Evolutionary conservation across 1,284 basidiomycete genomes (phyloP).

Genomic region (Phellinidium pouzarii): DNA sequence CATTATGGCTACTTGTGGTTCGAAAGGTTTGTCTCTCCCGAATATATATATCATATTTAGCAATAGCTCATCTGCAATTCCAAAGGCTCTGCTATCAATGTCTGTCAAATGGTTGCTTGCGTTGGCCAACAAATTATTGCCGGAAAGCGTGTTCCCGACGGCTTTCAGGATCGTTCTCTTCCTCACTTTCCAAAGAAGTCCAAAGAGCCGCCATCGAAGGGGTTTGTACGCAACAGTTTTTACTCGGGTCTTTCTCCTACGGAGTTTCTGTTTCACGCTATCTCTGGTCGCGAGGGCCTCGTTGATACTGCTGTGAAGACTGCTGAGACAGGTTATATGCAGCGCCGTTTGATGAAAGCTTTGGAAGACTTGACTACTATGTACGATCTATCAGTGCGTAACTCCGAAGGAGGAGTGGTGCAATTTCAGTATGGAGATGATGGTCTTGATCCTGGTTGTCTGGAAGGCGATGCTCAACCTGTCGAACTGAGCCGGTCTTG

Average conservation of each 20-base stretch:
- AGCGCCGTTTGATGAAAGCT: constrained; percentile 97
- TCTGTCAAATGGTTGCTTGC: constrained; percentile 99
- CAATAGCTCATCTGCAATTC: not conserved
- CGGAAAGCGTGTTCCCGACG: constrained; percentile 96
- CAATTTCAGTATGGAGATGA: constrained; percentile 98
- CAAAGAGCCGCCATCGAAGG: constrained; percentile 94
- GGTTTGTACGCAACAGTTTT: constrained; percentile 97
- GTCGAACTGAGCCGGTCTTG: constrained; percentile 87
- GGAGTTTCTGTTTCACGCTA: constrained; percentile 98
- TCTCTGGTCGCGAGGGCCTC: constrained; percentile 96
- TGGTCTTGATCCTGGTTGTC: constrained; percentile 92
- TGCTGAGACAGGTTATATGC: constrained; percentile 99
- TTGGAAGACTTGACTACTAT: constrained; percentile 96
- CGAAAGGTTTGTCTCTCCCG: constrained; percentile 66
- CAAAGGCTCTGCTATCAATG: constrained; percentile 95
- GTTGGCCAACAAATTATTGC: constrained; percentile 99
- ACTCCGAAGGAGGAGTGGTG: constrained; percentile 93
- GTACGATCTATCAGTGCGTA: constrained; percentile 96
- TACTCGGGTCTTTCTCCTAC: constrained; percentile 92
- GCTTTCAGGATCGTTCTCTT: constrained; percentile 97
- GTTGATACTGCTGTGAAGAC: constrained; percentile 99
- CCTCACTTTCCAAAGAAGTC: constrained; percentile 99
- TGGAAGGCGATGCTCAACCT: constrained; percentile 92
- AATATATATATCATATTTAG: constrained; percentile 1
- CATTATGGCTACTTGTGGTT: constrained; percentile 99